Evolutionary conservation across 345 rosid species (phyloP).

Genomic region (Laguncularia racemosa): DNA sequence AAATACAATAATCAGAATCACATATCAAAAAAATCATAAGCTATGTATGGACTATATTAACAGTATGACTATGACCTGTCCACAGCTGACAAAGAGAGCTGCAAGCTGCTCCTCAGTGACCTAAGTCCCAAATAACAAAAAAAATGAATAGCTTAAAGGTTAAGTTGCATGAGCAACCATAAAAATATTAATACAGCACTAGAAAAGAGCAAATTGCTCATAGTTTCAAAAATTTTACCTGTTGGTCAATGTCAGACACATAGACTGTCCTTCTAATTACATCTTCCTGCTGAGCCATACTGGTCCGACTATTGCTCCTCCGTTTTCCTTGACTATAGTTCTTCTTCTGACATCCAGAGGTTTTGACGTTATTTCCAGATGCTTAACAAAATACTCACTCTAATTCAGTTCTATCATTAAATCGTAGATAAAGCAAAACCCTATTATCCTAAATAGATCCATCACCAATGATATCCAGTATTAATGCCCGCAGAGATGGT

Average conservation of each 20-base stretch:
- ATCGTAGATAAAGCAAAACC: no score
- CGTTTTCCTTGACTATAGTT: conserved; percentile 62
- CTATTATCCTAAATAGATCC: no score
- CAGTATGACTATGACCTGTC: conserved; percentile 64
- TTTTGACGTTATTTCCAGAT: not conserved
- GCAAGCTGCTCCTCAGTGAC: conserved; percentile 99
- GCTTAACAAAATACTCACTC: not conserved
- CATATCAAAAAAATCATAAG: conserved; percentile 1
- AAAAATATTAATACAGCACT: conserved; percentile 1
- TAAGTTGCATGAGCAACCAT: not conserved
- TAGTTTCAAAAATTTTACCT: conserved; percentile 33
- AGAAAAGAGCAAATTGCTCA: conserved; percentile 4
- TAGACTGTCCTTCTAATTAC: conserved; percentile 80
- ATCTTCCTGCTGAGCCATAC: conserved; percentile 88
- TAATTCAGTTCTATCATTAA: no score
- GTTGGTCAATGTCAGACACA: conserved; percentile 92
- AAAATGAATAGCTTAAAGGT: conserved; percentile 1
- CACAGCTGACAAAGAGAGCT: conserved; percentile 67
- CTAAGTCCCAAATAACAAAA: conserved; percentile 20
- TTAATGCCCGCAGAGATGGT: no score
- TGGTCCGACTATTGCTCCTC: conserved; percentile 64
- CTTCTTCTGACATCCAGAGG: conserved; percentile 51
- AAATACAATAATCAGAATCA: conserved; percentile 11
- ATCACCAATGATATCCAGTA: no score
- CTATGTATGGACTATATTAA: not conserved